Conservation (phyloP, 805 yeast genomes). For the Saccharomycopsis capsularis region DNA sequence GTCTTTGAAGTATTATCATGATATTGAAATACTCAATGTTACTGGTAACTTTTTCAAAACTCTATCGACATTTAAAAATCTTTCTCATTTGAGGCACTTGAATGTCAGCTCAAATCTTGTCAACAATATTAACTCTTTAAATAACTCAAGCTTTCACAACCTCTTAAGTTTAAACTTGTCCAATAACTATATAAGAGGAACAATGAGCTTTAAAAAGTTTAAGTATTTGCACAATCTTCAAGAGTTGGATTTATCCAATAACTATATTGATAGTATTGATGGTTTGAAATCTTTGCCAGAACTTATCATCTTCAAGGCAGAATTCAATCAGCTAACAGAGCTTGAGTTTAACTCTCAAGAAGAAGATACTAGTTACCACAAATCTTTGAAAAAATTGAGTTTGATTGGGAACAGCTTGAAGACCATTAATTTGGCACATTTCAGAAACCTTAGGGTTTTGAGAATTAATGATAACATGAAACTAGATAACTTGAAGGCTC, state of each 20-base stretch:
- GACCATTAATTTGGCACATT: conserved; percentile 8
- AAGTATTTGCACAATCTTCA: conserved; percentile 25
- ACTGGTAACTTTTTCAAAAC: conserved; percentile 29
- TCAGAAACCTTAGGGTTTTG: conserved; percentile 24
- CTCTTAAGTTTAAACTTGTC: conserved; percentile 26
- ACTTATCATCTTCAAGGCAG: conserved; percentile 28
- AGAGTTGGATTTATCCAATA: conserved; percentile 27
- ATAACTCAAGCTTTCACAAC: conserved; percentile 27
- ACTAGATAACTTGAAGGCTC: conserved; percentile 6
- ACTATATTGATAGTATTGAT: conserved; percentile 30
- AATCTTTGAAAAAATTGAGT: conserved; percentile 17
- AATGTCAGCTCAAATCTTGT: conserved; percentile 21
- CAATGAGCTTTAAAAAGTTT: conserved; percentile 30
- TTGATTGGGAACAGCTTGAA: conserved; percentile 14
- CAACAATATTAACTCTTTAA: conserved; percentile 29
- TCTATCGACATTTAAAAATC: conserved; percentile 29
- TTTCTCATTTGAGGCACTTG: conserved; percentile 34
- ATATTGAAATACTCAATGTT: conserved; percentile 33
- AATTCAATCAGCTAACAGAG: conserved; percentile 9
- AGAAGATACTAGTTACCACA: conserved; percentile 3
- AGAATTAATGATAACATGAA: conserved; percentile 35
- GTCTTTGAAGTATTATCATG: conserved; percentile 21
- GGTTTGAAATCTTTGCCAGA: conserved; percentile 31
- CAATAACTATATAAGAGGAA: conserved; percentile 23
- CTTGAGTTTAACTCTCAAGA: conserved; percentile 10